These are phyloP conservation scores for Plicaturopsis crispa DNA, from an alignment of 768 basidiomycete species.

Conservation along the genomic window DNA sequence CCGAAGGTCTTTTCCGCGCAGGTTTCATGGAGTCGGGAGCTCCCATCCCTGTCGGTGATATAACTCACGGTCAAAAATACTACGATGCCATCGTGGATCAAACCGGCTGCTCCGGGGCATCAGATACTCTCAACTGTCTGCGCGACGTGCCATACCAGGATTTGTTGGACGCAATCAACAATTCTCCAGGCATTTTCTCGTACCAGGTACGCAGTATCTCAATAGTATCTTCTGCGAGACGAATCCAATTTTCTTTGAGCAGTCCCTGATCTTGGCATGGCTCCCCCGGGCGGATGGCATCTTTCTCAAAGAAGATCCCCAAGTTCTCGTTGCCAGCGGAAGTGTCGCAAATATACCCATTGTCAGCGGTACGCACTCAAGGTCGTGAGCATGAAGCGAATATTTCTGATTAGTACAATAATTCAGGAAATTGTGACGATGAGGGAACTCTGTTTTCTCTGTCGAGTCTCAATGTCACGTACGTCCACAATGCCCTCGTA, in stretches of 20 bases:
- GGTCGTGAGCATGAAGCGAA: constrained; percentile 10
- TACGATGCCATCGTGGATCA: constrained; percentile 35
- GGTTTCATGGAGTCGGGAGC: constrained; percentile 46
- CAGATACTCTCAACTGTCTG: constrained; percentile 34
- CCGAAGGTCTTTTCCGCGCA: constrained; percentile 38
- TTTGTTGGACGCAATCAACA: constrained; percentile 32
- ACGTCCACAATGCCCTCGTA: constrained; percentile 9
- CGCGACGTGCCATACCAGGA: constrained; percentile 26
- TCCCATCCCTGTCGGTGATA: constrained; percentile 34
- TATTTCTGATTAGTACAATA: background rate
- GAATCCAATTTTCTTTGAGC: background rate
- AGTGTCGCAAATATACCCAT: constrained; percentile 41
- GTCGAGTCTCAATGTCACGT: constrained; percentile 42
- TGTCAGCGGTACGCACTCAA: constrained; percentile 37
- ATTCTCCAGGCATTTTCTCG: constrained; percentile 27
- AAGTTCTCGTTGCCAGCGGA: constrained; percentile 32
- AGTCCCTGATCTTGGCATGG: constrained; percentile 42
- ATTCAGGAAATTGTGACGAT: constrained; percentile 44
- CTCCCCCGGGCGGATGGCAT: constrained; percentile 41
- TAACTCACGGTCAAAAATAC: constrained; percentile 33
- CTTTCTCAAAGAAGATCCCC: constrained; percentile 38
- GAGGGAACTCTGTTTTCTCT: constrained; percentile 50
- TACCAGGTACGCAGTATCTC: constrained; percentile 25
- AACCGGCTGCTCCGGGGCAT: constrained; percentile 30
- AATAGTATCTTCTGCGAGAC: background rate